A percentile compares a stretch with the other conserved stretches of the same genome.
phyloP scores from a whole-genome alignment of 2,329 filamentous ascomycete genomes.

The Nothophoma quercina region DNA sequence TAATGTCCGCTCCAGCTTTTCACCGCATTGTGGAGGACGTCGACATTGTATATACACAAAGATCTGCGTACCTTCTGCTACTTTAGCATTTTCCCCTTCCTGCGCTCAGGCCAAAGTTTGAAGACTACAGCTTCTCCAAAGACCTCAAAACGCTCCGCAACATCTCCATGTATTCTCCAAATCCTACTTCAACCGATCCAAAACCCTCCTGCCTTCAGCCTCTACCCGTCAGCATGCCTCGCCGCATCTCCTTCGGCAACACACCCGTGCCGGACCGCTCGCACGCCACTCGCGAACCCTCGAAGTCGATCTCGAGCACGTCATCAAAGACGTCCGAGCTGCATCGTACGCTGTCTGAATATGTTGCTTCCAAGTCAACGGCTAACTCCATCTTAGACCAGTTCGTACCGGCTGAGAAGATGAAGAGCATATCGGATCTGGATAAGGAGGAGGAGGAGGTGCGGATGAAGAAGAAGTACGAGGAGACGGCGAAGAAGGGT shows the following conservation, averaged over 20 bases:
- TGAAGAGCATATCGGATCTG: conserved; percentile 16
- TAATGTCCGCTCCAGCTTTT: neutral
- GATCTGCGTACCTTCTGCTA: neutral
- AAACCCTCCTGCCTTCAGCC: neutral
- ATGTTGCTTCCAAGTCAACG: neutral
- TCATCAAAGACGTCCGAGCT: neutral
- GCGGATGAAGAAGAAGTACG: neutral
- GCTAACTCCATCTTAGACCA: neutral
- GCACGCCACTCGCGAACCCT: neutral
- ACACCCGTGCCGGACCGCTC: neutral
- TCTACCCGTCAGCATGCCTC: neutral
- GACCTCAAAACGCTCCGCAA: neutral
- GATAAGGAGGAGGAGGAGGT: conserved; percentile 19
- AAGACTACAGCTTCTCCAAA: neutral
- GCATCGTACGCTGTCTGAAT: neutral
- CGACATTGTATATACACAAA: neutral
- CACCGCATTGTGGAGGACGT: neutral
- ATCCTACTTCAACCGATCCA: neutral
- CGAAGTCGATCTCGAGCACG: neutral
- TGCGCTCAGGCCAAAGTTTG: neutral
- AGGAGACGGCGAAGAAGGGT: conserved; percentile 2
- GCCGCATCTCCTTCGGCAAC: neutral
- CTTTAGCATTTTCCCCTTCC: too few relatives aligned
- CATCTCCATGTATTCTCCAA: neutral
- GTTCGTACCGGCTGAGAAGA: conserved; percentile 4